These are phyloP conservation scores for Nakazawaea holstii DNA, from an alignment of 805 yeast genomes.

Conservation along the genomic window DNA sequence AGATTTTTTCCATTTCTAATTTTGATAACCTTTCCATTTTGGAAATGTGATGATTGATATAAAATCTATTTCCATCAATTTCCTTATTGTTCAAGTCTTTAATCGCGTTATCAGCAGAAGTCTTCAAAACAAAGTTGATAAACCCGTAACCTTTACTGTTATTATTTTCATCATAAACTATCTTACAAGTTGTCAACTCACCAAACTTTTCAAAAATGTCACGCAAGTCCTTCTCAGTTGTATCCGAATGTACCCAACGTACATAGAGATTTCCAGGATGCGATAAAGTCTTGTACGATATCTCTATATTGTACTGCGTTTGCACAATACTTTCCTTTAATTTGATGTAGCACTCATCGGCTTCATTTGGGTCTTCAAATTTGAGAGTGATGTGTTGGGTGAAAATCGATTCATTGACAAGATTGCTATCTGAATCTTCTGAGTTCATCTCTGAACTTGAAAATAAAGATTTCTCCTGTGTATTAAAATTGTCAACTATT, in stretches of 20 bases:
- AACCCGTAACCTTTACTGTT: conserved; percentile 56
- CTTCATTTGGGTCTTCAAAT: conserved; percentile 3
- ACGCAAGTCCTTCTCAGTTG: conserved; percentile 31
- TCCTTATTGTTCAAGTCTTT: conserved; percentile 25
- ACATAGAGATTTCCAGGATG: conserved; percentile 59
- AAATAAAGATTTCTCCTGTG: background rate
- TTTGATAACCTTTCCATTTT: conserved; percentile 53
- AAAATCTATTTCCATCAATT: conserved; percentile 30
- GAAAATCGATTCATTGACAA: background rate
- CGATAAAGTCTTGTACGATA: conserved; percentile 27
- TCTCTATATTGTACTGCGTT: conserved; percentile 3
- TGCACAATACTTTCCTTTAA: background rate
- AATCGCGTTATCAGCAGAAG: conserved; percentile 61
- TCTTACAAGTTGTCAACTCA: conserved; percentile 37
- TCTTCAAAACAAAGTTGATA: conserved; percentile 52
- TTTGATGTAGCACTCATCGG: conserved; percentile 2
- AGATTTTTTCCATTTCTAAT: conserved; percentile 37
- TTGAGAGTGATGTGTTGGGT: conserved; percentile 3
- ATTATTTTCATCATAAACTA: conserved; percentile 41
- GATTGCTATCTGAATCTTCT: background rate
- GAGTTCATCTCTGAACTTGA: background rate
- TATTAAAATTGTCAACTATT: background rate
- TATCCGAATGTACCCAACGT: conserved; percentile 25
- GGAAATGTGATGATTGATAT: conserved; percentile 61
- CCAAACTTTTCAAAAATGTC: conserved; percentile 36